Evolutionary conservation across 2,329 filamentous ascomycete genomes (phyloP).

Genomic region (Sodiomyces alkalinus): DNA sequence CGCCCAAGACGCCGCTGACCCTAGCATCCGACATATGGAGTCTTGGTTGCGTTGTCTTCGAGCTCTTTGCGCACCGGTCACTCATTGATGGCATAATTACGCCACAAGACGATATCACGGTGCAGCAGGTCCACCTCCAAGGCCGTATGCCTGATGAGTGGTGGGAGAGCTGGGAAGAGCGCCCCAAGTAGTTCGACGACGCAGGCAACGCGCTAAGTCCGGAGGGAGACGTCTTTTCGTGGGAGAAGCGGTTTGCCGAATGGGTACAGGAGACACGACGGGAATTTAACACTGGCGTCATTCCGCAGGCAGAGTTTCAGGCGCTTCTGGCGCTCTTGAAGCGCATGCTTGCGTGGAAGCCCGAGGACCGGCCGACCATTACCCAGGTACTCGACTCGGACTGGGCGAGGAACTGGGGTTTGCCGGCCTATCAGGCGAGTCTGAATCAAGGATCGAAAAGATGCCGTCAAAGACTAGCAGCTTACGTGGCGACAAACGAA

Average conservation of each 20-base stretch:
- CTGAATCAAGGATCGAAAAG: conserved; percentile 1
- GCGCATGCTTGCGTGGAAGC: conserved; percentile 6
- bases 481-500: conserved; percentile 1
- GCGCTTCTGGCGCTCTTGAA: conserved; percentile 4
- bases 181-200: conserved; percentile 10
- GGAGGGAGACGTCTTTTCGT: conserved; percentile 3
- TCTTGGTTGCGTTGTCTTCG: conserved; percentile 87
- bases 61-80: conserved; percentile 68
- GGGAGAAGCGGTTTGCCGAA: conserved; percentile 5
- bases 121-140: conserved; percentile 9
- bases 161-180: conserved; percentile 10
- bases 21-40: conserved; percentile 71
- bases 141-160: conserved; percentile 9
- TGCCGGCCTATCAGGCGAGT: conserved; percentile 4
- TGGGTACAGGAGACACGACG: conserved; percentile 5
- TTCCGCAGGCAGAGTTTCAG: conserved; percentile 1
- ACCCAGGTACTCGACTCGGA: conserved; percentile 4
- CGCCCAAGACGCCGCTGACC: conserved; percentile 13
- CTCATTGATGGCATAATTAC: conserved; percentile 9
- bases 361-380: conserved; percentile 2
- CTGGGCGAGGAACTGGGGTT: conserved; percentile 9
- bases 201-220: conserved; percentile 5
- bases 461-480: conserved; percentile 1
- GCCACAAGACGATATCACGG: conserved; percentile 7
- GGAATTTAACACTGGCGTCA: conserved; percentile 1